Evolutionary conservation across 257 asterid species (phyloP).

Genomic region (Fraxinus anomala): DNA sequence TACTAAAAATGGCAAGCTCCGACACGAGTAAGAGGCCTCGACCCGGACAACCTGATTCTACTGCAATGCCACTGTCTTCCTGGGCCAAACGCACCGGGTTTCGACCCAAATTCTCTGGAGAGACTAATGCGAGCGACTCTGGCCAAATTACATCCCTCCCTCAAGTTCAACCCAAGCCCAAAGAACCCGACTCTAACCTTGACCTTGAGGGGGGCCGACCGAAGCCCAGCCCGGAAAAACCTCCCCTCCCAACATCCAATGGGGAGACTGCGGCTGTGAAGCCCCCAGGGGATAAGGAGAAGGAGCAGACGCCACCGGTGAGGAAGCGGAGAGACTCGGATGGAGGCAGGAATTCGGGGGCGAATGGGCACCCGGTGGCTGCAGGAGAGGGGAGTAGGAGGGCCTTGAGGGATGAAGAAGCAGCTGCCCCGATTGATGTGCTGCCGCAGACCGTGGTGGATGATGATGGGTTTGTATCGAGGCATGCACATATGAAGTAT

Average conservation of each 20-base stretch:
- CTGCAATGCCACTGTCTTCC: conserved; percentile 83
- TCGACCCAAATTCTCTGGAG: conserved; percentile 94
- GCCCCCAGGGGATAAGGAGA: conserved; percentile 41
- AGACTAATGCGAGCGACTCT: conserved; percentile 85
- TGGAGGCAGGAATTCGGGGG: conserved; percentile 56
- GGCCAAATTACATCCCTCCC: conserved; percentile 51
- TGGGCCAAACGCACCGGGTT: conserved; percentile 98
- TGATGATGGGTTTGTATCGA: conserved; percentile 67
- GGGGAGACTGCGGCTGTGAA: conserved; percentile 54
- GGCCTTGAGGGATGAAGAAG: conserved; percentile 55
- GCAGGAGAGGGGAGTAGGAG: conserved; percentile 46
- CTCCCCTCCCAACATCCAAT: conserved; percentile 38
- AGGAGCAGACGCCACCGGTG: conserved; percentile 52
- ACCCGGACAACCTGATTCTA: conserved; percentile 72
- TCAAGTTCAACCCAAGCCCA: conserved; percentile 26
- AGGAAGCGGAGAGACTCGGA: conserved; percentile 88
- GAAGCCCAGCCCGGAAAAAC: conserved; percentile 32
- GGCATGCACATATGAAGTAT: conserved; percentile 88
- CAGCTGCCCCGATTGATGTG: conserved; percentile 41
- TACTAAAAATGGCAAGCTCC: conserved; percentile 64
- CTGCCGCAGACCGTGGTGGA: conserved; percentile 68
- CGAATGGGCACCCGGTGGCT: conserved; percentile 49
- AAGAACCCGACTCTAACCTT: conserved; percentile 40
- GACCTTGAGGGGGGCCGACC: conserved; percentile 82
- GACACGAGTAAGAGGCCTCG: conserved; percentile 67